Evolutionary conservation across 139 green algal genomes (phyloP).

Genomic region (Tetraselmis striata): DNA sequence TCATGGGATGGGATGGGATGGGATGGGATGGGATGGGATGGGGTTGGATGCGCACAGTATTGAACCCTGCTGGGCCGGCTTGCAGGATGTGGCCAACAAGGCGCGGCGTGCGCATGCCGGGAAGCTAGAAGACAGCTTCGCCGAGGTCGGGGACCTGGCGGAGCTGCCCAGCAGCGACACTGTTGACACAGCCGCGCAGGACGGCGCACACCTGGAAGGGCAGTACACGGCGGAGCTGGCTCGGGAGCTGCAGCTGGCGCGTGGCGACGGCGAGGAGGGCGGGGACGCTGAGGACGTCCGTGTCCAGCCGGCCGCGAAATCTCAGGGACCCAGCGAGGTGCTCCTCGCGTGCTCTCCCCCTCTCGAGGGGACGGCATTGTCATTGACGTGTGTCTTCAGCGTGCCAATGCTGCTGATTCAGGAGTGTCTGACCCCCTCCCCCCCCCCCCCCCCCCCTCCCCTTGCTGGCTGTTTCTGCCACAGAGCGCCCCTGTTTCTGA

Average conservation of each 20-base stretch:
- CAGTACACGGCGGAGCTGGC: slow-evolving; percentile 54
- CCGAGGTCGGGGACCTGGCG: slow-evolving; percentile 19
- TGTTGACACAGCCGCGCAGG: slow-evolving; percentile 11
- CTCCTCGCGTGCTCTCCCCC: no score
- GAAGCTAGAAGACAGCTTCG: slow-evolving; percentile 24
- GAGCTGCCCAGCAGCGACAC: slow-evolving; percentile 25
- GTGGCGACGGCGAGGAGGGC: slow-evolving; percentile 12
- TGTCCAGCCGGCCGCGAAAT: not conserved
- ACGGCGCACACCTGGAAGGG: slow-evolving; percentile 33
- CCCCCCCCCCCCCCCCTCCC: no score
- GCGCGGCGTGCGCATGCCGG: slow-evolving; percentile 46
- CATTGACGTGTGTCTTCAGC: no score
- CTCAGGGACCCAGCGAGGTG: no score
- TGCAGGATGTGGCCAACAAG: slow-evolving; percentile 58
- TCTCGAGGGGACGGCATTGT: no score
- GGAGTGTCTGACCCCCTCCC: no score
- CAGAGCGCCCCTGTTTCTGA: no score
- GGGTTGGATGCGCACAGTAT: not conserved
- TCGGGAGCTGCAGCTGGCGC: slow-evolving; percentile 49
- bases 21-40: not conserved
- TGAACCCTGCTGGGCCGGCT: not conserved
- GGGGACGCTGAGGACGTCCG: not conserved
- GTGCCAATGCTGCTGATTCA: no score
- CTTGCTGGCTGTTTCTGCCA: no score
- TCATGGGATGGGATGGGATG: no score